Evolutionary conservation across 2,329 filamentous ascomycete genomes (phyloP), one percentile per base, ranked within the genome.

Genomic region (Penicillium expansum): DNA sequence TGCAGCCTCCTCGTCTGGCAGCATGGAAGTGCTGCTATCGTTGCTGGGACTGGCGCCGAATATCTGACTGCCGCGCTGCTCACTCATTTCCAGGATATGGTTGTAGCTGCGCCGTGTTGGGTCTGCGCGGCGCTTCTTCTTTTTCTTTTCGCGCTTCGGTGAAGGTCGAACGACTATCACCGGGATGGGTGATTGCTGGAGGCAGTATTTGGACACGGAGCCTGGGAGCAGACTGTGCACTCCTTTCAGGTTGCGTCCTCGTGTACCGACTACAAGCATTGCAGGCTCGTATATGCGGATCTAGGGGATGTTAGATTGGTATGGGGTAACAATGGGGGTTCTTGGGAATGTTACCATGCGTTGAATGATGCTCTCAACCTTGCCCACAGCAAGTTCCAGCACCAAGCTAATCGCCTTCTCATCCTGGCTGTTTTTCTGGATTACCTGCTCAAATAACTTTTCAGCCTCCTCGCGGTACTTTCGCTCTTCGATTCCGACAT

Each of bases 281-380:
- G 90, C 91, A 3, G 92, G 92, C 69, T 96, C 90, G 73, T 97
- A 93, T 59, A 96, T 88, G 67, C 90, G 87, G 64, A 97, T 96
- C 91, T 95, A 37, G 4, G 5, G 43, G 22, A 53, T 14, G 47
- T 66, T 39, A 71, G 64, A 53, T 18, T 55, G 30, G 18, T 30
- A n/a, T 43, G 43, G 32, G 27, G 20, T 37, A 32, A 3, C 8
- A 16, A 29, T 20, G 22, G 38, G 38, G 13, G n/a, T 20, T 18
- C 29, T 8, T 45, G 11, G 32, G 14, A 43, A 50, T 44, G 86
- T 63, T 78, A 95, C 91, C 83, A 96, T 86, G 69, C 90, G 87
- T 69, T 96, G 91, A 62, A 97, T 96, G 16, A 92, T 93, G 49
- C 89, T 88, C 66, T 96, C 90, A 38, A 96, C 85, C 71, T 95